phyloP scores from a whole-genome alignment of 495 filamentous ascomycete species.

The Hypoxylon cercidicola region DNA sequence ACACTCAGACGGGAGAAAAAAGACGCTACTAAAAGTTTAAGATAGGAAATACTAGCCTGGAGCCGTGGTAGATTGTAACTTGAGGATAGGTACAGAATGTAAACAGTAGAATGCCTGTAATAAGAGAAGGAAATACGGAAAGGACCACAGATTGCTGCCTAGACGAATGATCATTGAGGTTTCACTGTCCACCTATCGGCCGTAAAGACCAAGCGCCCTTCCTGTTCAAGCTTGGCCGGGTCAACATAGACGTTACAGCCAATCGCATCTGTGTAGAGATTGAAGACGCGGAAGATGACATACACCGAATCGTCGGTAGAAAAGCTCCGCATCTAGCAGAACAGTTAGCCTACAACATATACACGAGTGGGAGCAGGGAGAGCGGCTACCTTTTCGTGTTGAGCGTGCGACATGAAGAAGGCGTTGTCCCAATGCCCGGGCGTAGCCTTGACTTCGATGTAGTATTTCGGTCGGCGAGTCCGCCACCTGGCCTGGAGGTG shows the following conservation, averaged over 20 bases:
- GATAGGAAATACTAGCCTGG: no score
- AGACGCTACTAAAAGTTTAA: no score
- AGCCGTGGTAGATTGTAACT: no score
- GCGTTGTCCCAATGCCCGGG: constrained; percentile 47
- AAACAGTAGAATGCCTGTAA: no score
- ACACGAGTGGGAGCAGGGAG: constrained; percentile 8
- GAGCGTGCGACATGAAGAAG: constrained; percentile 57
- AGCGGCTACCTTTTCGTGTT: constrained; percentile 50
- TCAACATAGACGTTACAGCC: constrained; percentile 54
- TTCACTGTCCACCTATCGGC: constrained; percentile 47
- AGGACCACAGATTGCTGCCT: no score
- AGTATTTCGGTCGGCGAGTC: constrained; percentile 47
- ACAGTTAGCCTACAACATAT: constrained; percentile 9
- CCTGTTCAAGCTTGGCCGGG: constrained; percentile 37
- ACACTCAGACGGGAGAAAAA: neutral
- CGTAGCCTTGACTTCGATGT: constrained; percentile 62
- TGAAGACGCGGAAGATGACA: constrained; percentile 53
- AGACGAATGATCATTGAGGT: neutral
- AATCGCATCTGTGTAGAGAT: constrained; percentile 46
- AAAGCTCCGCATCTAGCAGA: constrained; percentile 31
- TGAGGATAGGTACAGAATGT: no score
- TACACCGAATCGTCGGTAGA: no score
- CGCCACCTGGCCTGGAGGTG: constrained; percentile 47
- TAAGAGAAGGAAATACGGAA: no score
- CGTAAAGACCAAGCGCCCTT: constrained; percentile 41